These are phyloP conservation scores for Acanthamoeba pearcei DNA, from an alignment of 208 protist species.

Conservation along the genomic window DNA sequence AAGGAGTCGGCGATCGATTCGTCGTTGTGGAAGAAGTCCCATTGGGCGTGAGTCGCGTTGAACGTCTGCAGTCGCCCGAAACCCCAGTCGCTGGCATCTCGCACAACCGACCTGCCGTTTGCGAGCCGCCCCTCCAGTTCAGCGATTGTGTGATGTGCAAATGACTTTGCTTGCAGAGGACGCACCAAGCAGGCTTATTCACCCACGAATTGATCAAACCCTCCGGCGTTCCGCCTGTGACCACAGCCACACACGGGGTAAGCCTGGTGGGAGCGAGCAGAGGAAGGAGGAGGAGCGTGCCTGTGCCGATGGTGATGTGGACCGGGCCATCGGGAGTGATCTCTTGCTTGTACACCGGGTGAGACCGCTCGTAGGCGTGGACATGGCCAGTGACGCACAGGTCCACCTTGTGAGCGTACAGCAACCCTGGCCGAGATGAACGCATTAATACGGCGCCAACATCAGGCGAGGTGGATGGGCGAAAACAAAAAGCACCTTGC, in stretches of 20 bases:
- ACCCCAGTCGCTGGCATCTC: not conserved
- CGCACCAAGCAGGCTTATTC: not conserved
- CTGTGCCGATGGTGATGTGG: conserved; percentile 56
- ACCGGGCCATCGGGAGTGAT: conserved; percentile 6
- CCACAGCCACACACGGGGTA: not conserved
- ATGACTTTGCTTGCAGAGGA: not conserved
- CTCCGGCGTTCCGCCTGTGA: not conserved
- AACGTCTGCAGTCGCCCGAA: not conserved
- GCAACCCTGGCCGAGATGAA: not conserved
- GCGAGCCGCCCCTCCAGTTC: not conserved
- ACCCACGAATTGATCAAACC: not conserved
- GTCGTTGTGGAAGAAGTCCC: not conserved
- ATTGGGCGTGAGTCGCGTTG: not conserved
- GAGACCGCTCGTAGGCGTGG: not conserved
- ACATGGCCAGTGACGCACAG: not conserved
- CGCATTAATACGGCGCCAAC: not conserved
- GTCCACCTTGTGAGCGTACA: conserved; percentile 21
- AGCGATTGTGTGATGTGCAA: not conserved
- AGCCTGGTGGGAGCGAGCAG: not conserved
- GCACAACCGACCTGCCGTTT: not conserved
- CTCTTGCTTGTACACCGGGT: not conserved
- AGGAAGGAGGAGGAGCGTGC: not conserved
- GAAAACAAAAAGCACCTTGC: not conserved
- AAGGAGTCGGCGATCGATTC: not conserved
- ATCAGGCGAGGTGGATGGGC: not conserved